A percentile compares a stretch with the other conserved stretches of the same genome.
Evolutionary conservation across 2,329 filamentous ascomycete genomes (phyloP).

Genomic region (Beauveria brongniartii): DNA sequence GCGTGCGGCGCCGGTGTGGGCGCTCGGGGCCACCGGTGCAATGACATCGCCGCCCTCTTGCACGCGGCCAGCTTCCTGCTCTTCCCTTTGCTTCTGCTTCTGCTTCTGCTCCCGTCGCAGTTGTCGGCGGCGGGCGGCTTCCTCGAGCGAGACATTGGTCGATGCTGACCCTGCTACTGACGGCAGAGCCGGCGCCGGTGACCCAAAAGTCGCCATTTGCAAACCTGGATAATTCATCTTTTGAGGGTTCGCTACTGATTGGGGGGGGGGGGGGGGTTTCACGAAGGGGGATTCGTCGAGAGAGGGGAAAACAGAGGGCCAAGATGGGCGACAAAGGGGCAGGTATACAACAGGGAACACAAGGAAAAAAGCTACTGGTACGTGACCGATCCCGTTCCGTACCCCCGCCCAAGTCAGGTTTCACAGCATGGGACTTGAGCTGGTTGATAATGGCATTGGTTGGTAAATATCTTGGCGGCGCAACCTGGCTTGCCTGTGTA

Average conservation of each 20-base stretch:
- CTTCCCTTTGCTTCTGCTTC: not conserved
- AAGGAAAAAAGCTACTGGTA: no score
- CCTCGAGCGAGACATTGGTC: not conserved
- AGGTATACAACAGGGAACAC: not conserved
- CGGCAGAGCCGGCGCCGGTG: not conserved
- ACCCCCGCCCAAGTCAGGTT: not conserved
- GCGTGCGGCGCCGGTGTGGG: not conserved
- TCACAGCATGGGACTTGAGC: not conserved
- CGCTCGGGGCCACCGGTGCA: not conserved
- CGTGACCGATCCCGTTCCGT: no score
- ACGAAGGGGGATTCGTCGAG: no score
- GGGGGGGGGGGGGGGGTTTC: no score
- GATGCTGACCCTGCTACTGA: not conserved
- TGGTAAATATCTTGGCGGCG: no score
- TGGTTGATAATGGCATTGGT: no score
- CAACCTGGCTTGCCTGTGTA: not conserved
- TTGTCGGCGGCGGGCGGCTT: not conserved
- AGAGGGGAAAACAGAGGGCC: not conserved
- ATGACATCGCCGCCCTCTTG: not conserved
- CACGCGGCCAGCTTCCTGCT: not conserved
- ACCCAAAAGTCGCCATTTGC: conserved; percentile 2
- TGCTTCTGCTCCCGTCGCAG: not conserved
- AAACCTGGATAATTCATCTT: not conserved
- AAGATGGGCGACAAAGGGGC: not conserved
- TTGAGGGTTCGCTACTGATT: not conserved